Evolutionary conservation across 164 flowering plant species (phyloP).

Genomic region (Magnolia sinica): DNA sequence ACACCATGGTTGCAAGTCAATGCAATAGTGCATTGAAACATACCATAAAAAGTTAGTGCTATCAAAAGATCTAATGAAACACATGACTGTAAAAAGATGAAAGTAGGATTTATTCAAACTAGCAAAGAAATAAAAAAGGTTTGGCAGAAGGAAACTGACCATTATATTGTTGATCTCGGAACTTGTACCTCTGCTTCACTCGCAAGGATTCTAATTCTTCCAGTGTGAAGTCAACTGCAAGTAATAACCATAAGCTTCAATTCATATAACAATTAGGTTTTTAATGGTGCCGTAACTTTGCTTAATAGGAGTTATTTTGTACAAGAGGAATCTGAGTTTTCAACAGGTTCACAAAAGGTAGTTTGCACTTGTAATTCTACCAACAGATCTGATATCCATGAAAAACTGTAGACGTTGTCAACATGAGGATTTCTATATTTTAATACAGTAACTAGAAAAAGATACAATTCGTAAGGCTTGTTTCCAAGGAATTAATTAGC

Average conservation of each 20-base stretch:
- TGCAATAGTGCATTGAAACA: too few relatives aligned
- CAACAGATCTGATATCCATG: too few relatives aligned
- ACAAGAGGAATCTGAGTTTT: too few relatives aligned
- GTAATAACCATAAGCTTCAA: constrained; percentile 10
- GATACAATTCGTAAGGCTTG: too few relatives aligned
- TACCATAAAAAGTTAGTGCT: too few relatives aligned
- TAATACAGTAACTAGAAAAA: too few relatives aligned
- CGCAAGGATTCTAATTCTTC: constrained; percentile 66
- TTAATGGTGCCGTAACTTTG: not conserved
- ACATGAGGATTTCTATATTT: too few relatives aligned
- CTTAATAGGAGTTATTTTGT: not conserved
- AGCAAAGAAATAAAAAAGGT: not conserved
- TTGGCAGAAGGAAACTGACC: constrained; percentile 40
- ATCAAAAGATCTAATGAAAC: not conserved
- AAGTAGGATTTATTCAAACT: not conserved
- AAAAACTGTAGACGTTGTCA: too few relatives aligned
- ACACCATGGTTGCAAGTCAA: too few relatives aligned
- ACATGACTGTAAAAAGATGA: not conserved
- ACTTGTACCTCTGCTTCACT: constrained; percentile 70
- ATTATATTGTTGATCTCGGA: constrained; percentile 89
- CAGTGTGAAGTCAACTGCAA: constrained; percentile 90
- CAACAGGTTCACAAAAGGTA: too few relatives aligned
- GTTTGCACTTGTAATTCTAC: too few relatives aligned
- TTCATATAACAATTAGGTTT: not conserved
- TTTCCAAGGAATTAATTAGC: too few relatives aligned